These are phyloP conservation scores for Pistacia integerrima DNA, from an alignment of 345 rosid genomes.

Conservation along the genomic window DNA sequence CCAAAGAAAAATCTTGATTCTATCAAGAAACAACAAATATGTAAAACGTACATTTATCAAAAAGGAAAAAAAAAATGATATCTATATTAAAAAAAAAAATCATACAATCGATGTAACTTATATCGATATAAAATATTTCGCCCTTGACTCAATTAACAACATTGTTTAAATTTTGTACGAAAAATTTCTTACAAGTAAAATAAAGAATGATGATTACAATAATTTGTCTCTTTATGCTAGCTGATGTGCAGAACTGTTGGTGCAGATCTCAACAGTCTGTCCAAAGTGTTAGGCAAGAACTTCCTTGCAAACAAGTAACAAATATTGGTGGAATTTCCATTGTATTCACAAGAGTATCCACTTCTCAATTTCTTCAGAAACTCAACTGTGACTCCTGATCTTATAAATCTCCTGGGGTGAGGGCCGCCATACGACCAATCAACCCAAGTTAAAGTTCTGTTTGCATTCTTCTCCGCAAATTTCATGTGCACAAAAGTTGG, in stretches of 20 bases:
- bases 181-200: neutral
- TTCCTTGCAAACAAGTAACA: constrained; percentile 86
- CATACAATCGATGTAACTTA: too few relatives aligned
- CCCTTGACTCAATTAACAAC: neutral
- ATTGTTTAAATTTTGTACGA: neutral
- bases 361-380: constrained; percentile 58
- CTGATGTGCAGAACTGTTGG: constrained; percentile 51
- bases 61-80: too few relatives aligned
- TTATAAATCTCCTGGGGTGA: constrained; percentile 54
- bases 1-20: too few relatives aligned
- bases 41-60: too few relatives aligned
- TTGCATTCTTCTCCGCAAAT: constrained; percentile 44
- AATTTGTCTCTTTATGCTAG: neutral
- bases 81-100: too few relatives aligned
- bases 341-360: constrained; percentile 47
- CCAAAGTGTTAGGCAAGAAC: constrained; percentile 59
- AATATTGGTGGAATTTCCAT: constrained; percentile 49
- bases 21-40: too few relatives aligned
- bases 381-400: constrained; percentile 49
- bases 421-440: constrained; percentile 85
- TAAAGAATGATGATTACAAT: neutral
- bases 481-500: constrained; percentile 62
- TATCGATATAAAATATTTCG: too few relatives aligned
- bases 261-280: constrained; percentile 59
- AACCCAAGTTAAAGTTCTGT: constrained; percentile 78